These are phyloP conservation scores for Talaromyces trachyspermus DNA, from an alignment of 495 filamentous ascomycete species.

Conservation along the genomic window DNA sequence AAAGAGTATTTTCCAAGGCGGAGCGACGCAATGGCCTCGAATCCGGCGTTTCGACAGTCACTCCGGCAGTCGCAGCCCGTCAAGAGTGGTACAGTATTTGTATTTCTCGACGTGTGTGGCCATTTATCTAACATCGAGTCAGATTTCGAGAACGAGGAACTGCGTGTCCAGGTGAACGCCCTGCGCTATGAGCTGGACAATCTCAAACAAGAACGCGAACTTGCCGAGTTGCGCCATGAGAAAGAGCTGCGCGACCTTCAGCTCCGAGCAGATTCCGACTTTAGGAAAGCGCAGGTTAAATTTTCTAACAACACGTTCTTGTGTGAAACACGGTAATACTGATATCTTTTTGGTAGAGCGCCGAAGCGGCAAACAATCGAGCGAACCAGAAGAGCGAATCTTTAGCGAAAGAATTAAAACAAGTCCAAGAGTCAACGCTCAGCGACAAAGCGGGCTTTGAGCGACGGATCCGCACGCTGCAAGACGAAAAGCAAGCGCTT, in stretches of 20 bases:
- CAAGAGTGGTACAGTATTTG: slow-evolving; percentile 17
- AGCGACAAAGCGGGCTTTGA: slow-evolving; percentile 67
- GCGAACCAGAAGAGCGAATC: slow-evolving; percentile 64
- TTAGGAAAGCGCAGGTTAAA: slow-evolving; percentile 74
- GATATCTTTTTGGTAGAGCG: slow-evolving; percentile 37
- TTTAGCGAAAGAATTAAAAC: slow-evolving; percentile 63
- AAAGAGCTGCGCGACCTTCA: slow-evolving; percentile 73
- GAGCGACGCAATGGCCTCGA: slow-evolving; percentile 7
- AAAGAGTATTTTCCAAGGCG: too few species aligned
- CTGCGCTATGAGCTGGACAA: slow-evolving; percentile 64
- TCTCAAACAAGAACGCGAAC: slow-evolving; percentile 78
- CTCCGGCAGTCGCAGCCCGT: slow-evolving; percentile 19
- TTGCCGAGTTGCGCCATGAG: slow-evolving; percentile 66
- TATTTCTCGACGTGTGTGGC: neutral
- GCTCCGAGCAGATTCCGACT: slow-evolving; percentile 72
- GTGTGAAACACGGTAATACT: too few species aligned
- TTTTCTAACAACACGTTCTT: too few species aligned
- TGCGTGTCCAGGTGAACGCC: slow-evolving; percentile 61
- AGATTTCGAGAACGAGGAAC: slow-evolving; percentile 55
- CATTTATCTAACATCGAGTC: neutral
- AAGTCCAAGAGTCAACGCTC: slow-evolving; percentile 55
- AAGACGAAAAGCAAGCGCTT: slow-evolving; percentile 63
- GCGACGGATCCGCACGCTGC: slow-evolving; percentile 56
- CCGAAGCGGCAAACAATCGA: slow-evolving; percentile 61
- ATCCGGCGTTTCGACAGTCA: slow-evolving; percentile 19